Percentiles rank a stretch among this genome's conserved stretches.
Conservation (phyloP, 2,329 filamentous ascomycete genomes). For the Mycosphaerella arachidis region DNA sequence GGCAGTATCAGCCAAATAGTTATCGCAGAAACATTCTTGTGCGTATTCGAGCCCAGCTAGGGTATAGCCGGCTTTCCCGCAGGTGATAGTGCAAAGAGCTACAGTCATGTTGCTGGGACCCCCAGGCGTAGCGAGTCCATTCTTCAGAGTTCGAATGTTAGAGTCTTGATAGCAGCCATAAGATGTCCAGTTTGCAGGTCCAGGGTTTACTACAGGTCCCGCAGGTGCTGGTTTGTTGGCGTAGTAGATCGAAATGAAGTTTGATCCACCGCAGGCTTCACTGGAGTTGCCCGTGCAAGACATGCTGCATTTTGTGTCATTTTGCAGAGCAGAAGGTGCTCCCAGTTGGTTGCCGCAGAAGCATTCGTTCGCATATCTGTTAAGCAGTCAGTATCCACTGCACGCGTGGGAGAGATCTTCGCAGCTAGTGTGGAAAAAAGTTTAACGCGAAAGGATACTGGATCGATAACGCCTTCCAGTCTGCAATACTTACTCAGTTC, state of each 20-base stretch:
- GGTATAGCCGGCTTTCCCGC: conserved; percentile 26
- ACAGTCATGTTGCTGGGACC: conserved; percentile 25
- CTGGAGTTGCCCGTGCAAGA: conserved; percentile 27
- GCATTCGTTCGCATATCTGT: conserved; percentile 9
- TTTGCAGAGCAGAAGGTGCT: conserved; percentile 17
- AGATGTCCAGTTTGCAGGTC: conserved; percentile 26
- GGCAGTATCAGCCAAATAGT: conserved; percentile 19
- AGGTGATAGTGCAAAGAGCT: conserved; percentile 26
- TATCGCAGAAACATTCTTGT: conserved; percentile 35
- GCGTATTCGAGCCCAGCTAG: conserved; percentile 33
- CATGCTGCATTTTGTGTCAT: conserved; percentile 27
- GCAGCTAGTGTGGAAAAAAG: too few relatives aligned
- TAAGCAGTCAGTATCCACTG: too few relatives aligned
- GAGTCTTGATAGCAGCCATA: conserved; percentile 33
- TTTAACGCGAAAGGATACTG: too few relatives aligned
- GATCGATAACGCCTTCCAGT: not conserved
- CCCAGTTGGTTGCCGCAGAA: conserved; percentile 24
- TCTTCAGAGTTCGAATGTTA: conserved; percentile 16
- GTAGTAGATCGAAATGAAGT: conserved; percentile 25
- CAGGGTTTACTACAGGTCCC: conserved; percentile 18
- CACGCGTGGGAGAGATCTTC: too few relatives aligned
- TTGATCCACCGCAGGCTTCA: conserved; percentile 27
- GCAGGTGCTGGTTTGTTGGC: conserved; percentile 18
- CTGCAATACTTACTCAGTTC: conserved; percentile 17
- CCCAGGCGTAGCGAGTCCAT: conserved; percentile 21